Evolutionary conservation across 345 rosid genomes (phyloP), one percentile per base, ranked within the genome.

Genomic region (Viola odorata): DNA sequence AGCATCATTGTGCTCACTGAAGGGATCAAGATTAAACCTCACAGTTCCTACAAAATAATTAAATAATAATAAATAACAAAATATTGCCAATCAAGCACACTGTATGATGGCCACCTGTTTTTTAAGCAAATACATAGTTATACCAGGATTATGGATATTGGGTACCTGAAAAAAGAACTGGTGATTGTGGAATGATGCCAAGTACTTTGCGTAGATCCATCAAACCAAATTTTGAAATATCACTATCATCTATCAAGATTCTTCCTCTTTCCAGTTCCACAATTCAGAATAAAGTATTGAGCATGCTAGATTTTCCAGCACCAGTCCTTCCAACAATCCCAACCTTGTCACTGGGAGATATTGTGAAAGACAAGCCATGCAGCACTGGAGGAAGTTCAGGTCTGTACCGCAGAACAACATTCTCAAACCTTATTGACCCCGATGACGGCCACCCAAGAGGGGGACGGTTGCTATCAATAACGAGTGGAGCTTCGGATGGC

Each of bases 371-470:
- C 66, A 94, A 66, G 56, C 82, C 96, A 78, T 90, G 97, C 56
- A 94, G 75, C 56, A 94, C 99, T 23, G 97, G 89, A 49, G 97
- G 97, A 71, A 90, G 96, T 73, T 88, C 96, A 53, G 89, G 86
- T 70, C 99, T 83, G 66, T 94, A 94, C 13, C 99, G 96, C 39
- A 94, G 83, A 78, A 94, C 85, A 72, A 88, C 97, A 63, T 86
- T 89, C 72, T 88, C 95, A 57, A 94, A 94, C 75, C 76, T 86
- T 41, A 94, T 86, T 38, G 95, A 80, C 61, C 99, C 99, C 37
- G 99, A 88, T 50, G 99, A 94, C 51, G 99, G 99, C 99, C 99
- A 94, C 53, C 83, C 97, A 2, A 96, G 96, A 76, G 99, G 97
- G 17, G 99, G 99, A 6, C 96, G 92, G 74, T 85, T 88, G 68